phyloP scores from a whole-genome alignment of 2,329 filamentous ascomycete species.

The Metarhizium anisopliae region DNA sequence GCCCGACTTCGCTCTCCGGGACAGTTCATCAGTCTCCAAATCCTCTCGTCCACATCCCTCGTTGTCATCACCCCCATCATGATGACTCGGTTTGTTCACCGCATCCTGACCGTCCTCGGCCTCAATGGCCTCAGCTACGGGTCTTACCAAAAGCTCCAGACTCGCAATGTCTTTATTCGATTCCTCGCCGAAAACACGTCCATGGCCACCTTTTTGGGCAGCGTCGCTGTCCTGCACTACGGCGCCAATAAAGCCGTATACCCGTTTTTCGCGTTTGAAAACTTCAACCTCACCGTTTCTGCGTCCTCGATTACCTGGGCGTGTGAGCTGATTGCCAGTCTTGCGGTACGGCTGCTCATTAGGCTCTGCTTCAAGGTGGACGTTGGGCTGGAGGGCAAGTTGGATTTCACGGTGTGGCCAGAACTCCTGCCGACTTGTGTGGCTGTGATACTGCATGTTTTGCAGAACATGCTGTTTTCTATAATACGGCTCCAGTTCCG shows the following conservation, averaged over 20 bases:
- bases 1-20: conserved; percentile 55
- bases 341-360: conserved; percentile 50
- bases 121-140: conserved; percentile 51
- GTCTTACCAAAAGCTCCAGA: conserved; percentile 57
- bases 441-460: conserved; percentile 56
- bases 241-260: conserved; percentile 60
- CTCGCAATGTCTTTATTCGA: conserved; percentile 58
- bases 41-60: conserved; percentile 53
- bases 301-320: conserved; percentile 57
- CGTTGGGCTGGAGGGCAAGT: conserved; percentile 54
- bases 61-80: conserved; percentile 56
- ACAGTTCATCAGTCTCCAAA: conserved; percentile 57
- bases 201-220: conserved; percentile 60
- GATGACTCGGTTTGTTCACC: conserved; percentile 52
- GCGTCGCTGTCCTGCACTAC: conserved; percentile 57
- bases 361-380: conserved; percentile 50
- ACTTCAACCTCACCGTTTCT: conserved; percentile 54
- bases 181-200: conserved; percentile 58
- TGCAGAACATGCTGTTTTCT: conserved; percentile 66
- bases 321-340: conserved; percentile 54
- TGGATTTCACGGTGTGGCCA: conserved; percentile 57
- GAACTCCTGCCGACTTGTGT: conserved; percentile 58
- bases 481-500: conserved; percentile 55
- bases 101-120: conserved; percentile 40
- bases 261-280: conserved; percentile 60